Evolutionary conservation across 805 yeast species (phyloP), one percentile per base, ranked within the genome.

Genomic region (Saccharomycopsis synnaedendra): DNA sequence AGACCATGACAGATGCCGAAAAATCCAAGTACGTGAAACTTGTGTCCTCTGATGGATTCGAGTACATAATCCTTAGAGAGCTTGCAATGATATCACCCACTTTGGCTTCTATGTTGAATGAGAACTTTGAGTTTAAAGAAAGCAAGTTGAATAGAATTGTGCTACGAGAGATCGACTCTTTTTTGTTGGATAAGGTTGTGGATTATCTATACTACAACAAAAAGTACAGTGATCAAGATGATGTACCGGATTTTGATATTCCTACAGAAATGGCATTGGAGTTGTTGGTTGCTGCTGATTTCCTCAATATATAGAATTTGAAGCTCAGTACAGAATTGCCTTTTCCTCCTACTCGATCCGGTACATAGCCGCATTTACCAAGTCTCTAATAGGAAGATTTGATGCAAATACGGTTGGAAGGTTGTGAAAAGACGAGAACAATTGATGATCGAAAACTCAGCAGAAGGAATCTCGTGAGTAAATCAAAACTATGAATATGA

Each of bases 251-350:
- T 47, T 93, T 93, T 63, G 83, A 84, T 36, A 78, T 93, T 3
- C 96, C 97, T 1, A 89, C 97, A 0, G 97, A 87, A 55, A 75
- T 90, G 77, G 96, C 97, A 0, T 67, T 90, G 52, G 97, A 93
- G 60, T 66, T 90, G 55, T 64, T 93, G 41, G 90, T 93, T 36
- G 96, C 95, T 30, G 96, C 97, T 1, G 98, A 93, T 60, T 90
- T 77, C 60, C 65, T 87, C 56, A 90, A 85, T 56, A 80, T 79
- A 39, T 76, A 42, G 40, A 34, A 34, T n/a, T 34, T 34, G 36
- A 34, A 34, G 36, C 36, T 34, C n/a, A 8, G 10, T 2, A n/a
- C 36, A 34, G 3, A 34, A 34, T 34, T 8, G n/a, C 2, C 36
- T n/a, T 34, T n/a, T 34, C n/a, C n/a, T 1, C 1, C 36, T 9